phyloP scores from a whole-genome alignment of 140 eudicot genomes.

The Cichorium intybus region DNA sequence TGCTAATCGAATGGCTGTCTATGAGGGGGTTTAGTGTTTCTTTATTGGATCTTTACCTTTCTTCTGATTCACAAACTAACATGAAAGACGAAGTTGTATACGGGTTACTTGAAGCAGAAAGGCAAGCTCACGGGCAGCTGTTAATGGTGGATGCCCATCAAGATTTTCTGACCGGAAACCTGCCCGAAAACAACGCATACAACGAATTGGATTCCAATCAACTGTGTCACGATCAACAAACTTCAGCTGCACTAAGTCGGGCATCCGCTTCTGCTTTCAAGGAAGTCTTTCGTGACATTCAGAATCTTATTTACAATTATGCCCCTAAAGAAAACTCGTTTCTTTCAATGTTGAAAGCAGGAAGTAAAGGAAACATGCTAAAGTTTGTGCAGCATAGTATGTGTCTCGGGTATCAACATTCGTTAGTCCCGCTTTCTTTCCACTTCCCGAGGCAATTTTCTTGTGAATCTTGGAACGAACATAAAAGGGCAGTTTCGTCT shows the following conservation, averaged over 20 bases:
- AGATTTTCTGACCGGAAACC: slow-evolving; percentile 47
- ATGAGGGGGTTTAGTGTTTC: slow-evolving; percentile 91
- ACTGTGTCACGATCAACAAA: slow-evolving; percentile 46
- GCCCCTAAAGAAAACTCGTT: slow-evolving; percentile 58
- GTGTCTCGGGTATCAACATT: slow-evolving; percentile 86
- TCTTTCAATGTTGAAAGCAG: slow-evolving; percentile 76
- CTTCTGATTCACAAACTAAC: slow-evolving; percentile 55
- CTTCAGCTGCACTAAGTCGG: slow-evolving; percentile 64
- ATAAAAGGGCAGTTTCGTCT: slow-evolving; percentile 37
- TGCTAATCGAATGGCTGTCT: slow-evolving; percentile 81
- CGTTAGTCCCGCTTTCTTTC: slow-evolving; percentile 66
- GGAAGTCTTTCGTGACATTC: slow-evolving; percentile 64
- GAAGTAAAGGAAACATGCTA: slow-evolving; percentile 77
- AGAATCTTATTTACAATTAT: slow-evolving; percentile 56
- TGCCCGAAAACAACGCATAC: slow-evolving; percentile 22
- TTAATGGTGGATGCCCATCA: slow-evolving; percentile 51
- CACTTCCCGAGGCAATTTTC: slow-evolving; percentile 60
- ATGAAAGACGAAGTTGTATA: slow-evolving; percentile 63
- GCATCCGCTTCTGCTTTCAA: slow-evolving; percentile 68
- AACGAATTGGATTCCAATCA: slow-evolving; percentile 19
- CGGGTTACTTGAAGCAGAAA: slow-evolving; percentile 77
- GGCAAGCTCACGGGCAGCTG: slow-evolving; percentile 47
- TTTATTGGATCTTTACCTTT: slow-evolving; percentile 65
- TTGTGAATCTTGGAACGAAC: slow-evolving; percentile 78
- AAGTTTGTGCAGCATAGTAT: slow-evolving; percentile 77